Base-by-base conservation (phyloP, 176 grass and related monocot genomes). In the Triticum turgidum region DNA sequence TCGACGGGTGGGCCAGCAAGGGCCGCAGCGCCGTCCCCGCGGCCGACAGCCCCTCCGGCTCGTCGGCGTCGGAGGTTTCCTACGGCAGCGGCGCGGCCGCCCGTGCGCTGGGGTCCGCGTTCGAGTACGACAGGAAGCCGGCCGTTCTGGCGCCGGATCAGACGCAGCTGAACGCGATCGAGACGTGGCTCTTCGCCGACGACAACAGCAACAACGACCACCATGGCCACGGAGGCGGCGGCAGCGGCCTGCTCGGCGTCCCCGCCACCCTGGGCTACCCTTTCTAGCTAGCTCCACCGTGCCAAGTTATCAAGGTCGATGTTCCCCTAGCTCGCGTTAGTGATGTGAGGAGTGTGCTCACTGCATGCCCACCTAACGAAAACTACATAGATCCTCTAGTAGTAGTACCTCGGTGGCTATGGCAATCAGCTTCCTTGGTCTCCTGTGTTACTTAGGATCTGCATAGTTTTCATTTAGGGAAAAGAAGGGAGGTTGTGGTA, bases 151-250 rank as follows among this genome's bases (percentile, higher is more conserved):
- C 67, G 27, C 38, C 30, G 30, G 82, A 85, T 33, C 47, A 80
- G 67, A 84, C 65, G 45, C 87, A 65, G 77, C 81, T 94, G 5
- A 85, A 77, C 54, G 90, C 82, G 6, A 86, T 90, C 72, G 91
- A 93, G 82, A 90, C 88, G 10, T 93, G 91, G 91, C 67, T 93
- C 59, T 87, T 93, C n/a, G 88, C 87, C 17, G 91, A 93, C 54
- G 91, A 90, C 85, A 61, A 18, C 42, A 56, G 0, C 56, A 59
- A 59, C 56, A 21, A 68, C 5, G 74, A 81, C 35, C 84, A 86
- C 14, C 58, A 80, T 22, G 45, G 20, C 77, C 59, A 87, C 22
- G 45, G 21, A 52, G 41, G 30, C 69, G 25, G 78, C 65, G 41
- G 86, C 13, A 82, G 84, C 64, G 77, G 51, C 5, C 6, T 54